These are phyloP conservation scores for Leccinum boreale DNA, from an alignment of 768 basidiomycete species.

Conservation along the genomic window DNA sequence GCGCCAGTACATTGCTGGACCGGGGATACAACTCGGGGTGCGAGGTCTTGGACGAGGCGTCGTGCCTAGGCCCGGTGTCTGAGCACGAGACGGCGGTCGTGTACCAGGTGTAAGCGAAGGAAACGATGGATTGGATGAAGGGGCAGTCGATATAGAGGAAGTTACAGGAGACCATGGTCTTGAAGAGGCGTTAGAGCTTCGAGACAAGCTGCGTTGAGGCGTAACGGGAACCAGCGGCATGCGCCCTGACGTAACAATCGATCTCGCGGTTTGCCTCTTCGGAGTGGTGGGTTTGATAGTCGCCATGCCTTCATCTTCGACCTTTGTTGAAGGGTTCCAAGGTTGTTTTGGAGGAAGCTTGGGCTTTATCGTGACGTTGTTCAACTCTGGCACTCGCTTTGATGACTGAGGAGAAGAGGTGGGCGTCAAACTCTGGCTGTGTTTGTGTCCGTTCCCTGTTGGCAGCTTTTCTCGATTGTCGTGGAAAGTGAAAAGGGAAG, in stretches of 20 bases:
- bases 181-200: constrained; percentile 74
- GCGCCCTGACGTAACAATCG: constrained; percentile 40
- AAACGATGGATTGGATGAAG: constrained; percentile 43
- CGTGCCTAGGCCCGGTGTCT: constrained; percentile 44
- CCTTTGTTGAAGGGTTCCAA: constrained; percentile 83
- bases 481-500: constrained; percentile 60
- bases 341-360: constrained; percentile 40
- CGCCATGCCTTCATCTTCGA: constrained; percentile 52
- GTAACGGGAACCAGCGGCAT: constrained; percentile 49
- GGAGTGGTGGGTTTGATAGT: constrained; percentile 48
- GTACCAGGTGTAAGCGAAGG: constrained; percentile 26
- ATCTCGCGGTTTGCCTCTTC: constrained; percentile 47
- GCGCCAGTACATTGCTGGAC: constrained; percentile 49
- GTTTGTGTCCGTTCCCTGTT: constrained; percentile 61
- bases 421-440: constrained; percentile 69
- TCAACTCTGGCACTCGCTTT: constrained; percentile 35
- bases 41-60: constrained; percentile 70
- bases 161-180: constrained; percentile 78
- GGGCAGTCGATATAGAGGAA: constrained; percentile 67
- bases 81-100: constrained; percentile 53
- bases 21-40: constrained; percentile 79
- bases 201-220: constrained; percentile 62
- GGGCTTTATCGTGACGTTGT: constrained; percentile 40
- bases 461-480: constrained; percentile 44
- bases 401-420: constrained; percentile 54